Base-by-base conservation (phyloP, 768 basidiomycete genomes). In the Podaxis sp. region DNA sequence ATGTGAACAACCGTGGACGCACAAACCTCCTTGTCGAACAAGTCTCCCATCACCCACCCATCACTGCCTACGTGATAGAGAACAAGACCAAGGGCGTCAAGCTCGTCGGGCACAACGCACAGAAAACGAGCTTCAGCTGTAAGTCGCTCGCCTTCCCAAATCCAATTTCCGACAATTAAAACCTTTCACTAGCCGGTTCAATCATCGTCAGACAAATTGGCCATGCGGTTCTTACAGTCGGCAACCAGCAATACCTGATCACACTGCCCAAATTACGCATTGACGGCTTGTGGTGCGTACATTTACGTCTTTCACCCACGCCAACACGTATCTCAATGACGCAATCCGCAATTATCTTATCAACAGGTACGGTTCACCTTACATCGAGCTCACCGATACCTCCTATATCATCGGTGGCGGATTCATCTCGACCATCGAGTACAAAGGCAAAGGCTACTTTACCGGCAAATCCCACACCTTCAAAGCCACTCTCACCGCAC, bases 391-490 rank as follows among this genome's bases (percentile, higher is more conserved):
- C 39, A 80, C 83, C 40, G 95, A 96, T 65, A 84, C 86, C 4
- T 90, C 87, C 57, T 84, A 90, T 75, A 96, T 99, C 72, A 67
- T 79, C 66, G 77, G 83, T 57, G 77, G 76, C 33, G 75, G 77
- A 12, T 74, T 73, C 61, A 70, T 76, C 59, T 72, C 70, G n/a
- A 67, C 82, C 73, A 88, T 98, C 73, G 93, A 96, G 67, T 99
- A 96, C 82, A 94, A 95, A 72, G 96, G 96, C 74, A 94, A 93
- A 71, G 96, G 96, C 28, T 99, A 96, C 78, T 93, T 98, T 73
- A 85, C 87, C 39, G 96, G 96, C 60, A 96, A 95, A 74, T 87
- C 93, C 3, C 96, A 99, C 77, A 80, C 87, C 2, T 97, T 95
- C 85, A 96, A 95, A 74, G 94, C 96, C 9, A 81, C 81, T 1